Evolutionary conservation across 2,329 filamentous ascomycete species (phyloP), one percentile per base, ranked within the genome.

Genomic region (Pseudodiploospora longispora): DNA sequence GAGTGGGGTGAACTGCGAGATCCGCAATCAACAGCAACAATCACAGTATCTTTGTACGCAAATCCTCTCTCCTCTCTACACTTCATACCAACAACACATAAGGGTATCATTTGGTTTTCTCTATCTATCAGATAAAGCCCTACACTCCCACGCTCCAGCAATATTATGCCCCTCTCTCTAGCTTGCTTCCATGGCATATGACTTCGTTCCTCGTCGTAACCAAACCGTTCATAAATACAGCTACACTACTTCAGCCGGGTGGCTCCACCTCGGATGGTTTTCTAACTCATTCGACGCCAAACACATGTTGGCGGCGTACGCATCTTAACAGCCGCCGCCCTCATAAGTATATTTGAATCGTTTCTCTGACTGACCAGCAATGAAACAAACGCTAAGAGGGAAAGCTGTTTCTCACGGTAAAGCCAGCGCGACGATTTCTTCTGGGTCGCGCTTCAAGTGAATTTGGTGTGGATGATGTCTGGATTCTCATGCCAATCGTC

Each of bases 401-500:
- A 19, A 19, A 19, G 19, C 19, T 19, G 19, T 19, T 19, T 19
- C 19, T 19, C 19, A 19, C 19, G 19, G 19, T 19, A 19, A 19
- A 19, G 19, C 19, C 19, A 19, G 28, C 43, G 27, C 33, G 37
- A 19, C 38, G n/a, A 27, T 12, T 30, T 29, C 29, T 10, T 7
- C 10, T 19, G 19, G 19, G 19, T 19, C 19, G 19, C 19, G 19
- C 19, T 45, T 67, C 75, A 96, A 59, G 88, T 90, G 67, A 97
- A 95, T 69, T 95, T 97, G 60, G 88, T 93, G 69, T 97, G 91
- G 62, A 98, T 97, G 58, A 98, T 93, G 61, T 98, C 91, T 12
- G 93, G 93, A 63, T 98, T 95, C 76, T 98, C 93, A 65, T 98
- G 93, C 93, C 93, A 98, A 73, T 98, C 93, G 62, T 97, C 93